Base-by-base conservation (phyloP, 2,329 filamentous ascomycete genomes). In the Pseudocercospora ulei region DNA sequence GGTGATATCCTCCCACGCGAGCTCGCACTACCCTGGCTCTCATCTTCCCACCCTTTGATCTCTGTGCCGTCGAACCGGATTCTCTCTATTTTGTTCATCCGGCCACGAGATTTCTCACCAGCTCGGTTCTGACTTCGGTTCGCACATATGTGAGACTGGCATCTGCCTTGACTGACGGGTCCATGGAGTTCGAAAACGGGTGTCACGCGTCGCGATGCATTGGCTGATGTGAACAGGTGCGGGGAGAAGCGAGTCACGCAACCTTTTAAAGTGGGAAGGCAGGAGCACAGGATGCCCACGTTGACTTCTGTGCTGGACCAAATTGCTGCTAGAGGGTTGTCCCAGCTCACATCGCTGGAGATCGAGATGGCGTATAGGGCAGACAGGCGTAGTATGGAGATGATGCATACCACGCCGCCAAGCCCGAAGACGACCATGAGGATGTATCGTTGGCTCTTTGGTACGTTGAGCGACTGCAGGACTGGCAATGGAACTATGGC, bases 391-490 rank as follows among this genome's bases (percentile, higher is more conserved):
- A 56, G 41, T 7, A 55, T 46, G 7, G 51, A 54, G 11, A 52
- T 51, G 30, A 51, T 28, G 34, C 53, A 55, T 4, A 47, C 49
- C 44, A 60, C 43, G 13, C 50, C 47, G 19, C 59, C 59, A 13
- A 60, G 44, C 5, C 54, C 57, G 40, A 60, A 62, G 3, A 61
- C 50, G 12, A 48, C 54, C 45, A 57, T 58, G 14, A 62, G 43
- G 3, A 55, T 43, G 22, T 44, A 36, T 35, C 55, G 56, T 38
- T 58, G 56, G 11, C 44, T 51, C 27, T 39, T 51, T 1, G 50
- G 47, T 11, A 62, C 44, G 14, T 56, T 51, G 16, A 62, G 42
- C 0, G 39, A 46, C 5, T 50, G 52, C 8, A 62, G 39, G 3
- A 59, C 55, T 3, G 56, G 57, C 35, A 62, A 50, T 4, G 59